These are phyloP conservation scores for Aaosphaeria arxii DNA, from an alignment of 2,329 filamentous ascomycete genomes.

Conservation along the genomic window DNA sequence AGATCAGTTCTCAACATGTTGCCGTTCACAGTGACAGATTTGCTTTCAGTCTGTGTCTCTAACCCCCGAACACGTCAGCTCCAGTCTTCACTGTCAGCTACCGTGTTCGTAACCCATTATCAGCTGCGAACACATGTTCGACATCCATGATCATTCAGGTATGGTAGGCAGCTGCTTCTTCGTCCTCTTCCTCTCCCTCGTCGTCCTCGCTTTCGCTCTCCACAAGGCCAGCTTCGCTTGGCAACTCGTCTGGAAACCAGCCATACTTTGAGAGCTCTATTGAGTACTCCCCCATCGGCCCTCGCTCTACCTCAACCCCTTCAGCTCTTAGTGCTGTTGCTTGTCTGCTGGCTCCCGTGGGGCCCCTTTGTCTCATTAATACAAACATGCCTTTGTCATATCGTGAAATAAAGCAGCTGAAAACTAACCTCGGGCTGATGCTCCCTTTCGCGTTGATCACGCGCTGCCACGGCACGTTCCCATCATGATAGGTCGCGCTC, in stretches of 20 bases:
- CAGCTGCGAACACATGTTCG: too few relatives aligned
- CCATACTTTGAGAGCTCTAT: slow-evolving; percentile 47
- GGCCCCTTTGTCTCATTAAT: slow-evolving; percentile 38
- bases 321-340: slow-evolving; percentile 46
- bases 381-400: slow-evolving; percentile 3
- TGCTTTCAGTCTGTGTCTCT: too few relatives aligned
- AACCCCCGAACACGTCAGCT: too few relatives aligned
- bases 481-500: slow-evolving; percentile 59
- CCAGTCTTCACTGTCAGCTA: too few relatives aligned
- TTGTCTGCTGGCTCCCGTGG: slow-evolving; percentile 45
- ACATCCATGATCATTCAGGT: slow-evolving; percentile 13
- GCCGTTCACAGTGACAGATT: too few relatives aligned
- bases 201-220: slow-evolving; percentile 33
- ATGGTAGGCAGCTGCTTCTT: slow-evolving; percentile 29
- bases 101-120: too few relatives aligned
- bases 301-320: slow-evolving; percentile 46
- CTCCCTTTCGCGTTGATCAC: slow-evolving; percentile 84
- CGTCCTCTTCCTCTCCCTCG: slow-evolving; percentile 16
- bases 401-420: slow-evolving; percentile 1
- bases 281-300: slow-evolving; percentile 46
- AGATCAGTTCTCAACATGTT: too few relatives aligned
- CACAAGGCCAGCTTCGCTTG: slow-evolving; percentile 43
- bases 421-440: slow-evolving; percentile 74
- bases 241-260: slow-evolving; percentile 52
- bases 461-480: slow-evolving; percentile 90